Conservation (phyloP, 2,329 filamentous ascomycete genomes). For the Canariomyces notabilis region DNA sequence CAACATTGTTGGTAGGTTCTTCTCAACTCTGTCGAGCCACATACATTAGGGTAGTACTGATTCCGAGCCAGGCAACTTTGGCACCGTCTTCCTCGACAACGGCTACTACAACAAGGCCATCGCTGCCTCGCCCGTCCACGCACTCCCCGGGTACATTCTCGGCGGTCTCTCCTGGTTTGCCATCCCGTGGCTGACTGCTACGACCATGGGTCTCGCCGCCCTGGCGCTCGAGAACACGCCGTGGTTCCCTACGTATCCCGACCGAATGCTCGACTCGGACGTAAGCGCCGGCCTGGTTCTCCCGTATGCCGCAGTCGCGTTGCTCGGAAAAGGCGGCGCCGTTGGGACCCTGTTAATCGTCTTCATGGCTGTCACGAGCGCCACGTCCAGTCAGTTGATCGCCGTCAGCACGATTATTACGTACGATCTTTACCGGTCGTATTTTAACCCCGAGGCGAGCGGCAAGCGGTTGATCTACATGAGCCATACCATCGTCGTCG, state of each 20-base stretch:
- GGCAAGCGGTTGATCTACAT: constrained; percentile 75
- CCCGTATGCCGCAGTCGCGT: constrained; percentile 76
- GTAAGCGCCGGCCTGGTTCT: constrained; percentile 80
- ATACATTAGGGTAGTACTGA: constrained; percentile 28
- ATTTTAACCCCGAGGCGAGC: constrained; percentile 71
- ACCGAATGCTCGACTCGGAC: constrained; percentile 67
- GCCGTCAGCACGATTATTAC: constrained; percentile 84
- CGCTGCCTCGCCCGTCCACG: constrained; percentile 77
- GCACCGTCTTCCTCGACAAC: constrained; percentile 80
- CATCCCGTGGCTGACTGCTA: constrained; percentile 85
- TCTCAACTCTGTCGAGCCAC: neutral
- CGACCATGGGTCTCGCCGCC: constrained; percentile 79
- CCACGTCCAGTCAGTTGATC: constrained; percentile 77
- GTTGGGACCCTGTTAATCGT: constrained; percentile 73
- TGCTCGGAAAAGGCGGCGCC: constrained; percentile 78
- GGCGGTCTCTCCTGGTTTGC: constrained; percentile 88
- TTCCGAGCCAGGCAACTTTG: constrained; percentile 60
- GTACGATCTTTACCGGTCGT: constrained; percentile 84
- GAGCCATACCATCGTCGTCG: constrained; percentile 65
- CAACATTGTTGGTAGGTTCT: constrained; percentile 48
- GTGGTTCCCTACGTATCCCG: constrained; percentile 65
- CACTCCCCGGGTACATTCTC: constrained; percentile 81
- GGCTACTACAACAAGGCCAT: constrained; percentile 94
- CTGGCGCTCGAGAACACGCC: constrained; percentile 72
- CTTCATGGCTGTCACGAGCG: constrained; percentile 86